A percentile compares a stretch with the other conserved stretches of the same genome.
Evolutionary conservation across 768 basidiomycete species (phyloP).

Genomic region (Peribolospora baueri): DNA sequence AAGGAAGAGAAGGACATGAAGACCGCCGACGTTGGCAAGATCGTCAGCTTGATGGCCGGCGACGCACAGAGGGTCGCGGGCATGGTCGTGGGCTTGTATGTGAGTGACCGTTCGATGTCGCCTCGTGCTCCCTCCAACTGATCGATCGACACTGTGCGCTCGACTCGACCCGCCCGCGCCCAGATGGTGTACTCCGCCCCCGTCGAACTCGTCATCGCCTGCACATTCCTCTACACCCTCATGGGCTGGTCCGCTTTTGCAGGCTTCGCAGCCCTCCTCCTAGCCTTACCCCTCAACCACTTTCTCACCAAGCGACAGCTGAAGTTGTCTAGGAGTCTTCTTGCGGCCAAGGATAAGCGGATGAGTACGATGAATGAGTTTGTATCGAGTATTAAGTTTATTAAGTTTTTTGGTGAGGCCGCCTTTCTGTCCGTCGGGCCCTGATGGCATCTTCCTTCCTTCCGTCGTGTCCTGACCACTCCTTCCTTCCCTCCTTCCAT

Average conservation of each 20-base stretch:
- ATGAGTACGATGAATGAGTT: constrained; percentile 8
- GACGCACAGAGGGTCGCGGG: constrained; percentile 30
- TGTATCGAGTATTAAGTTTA: constrained; percentile 2
- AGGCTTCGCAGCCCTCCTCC: constrained; percentile 5
- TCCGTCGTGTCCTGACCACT: too few species aligned
- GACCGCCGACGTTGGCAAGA: constrained; percentile 10
- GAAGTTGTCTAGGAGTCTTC: not conserved
- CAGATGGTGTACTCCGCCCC: constrained; percentile 10
- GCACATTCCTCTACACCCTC: constrained; percentile 7
- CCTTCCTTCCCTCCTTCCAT: too few species aligned
- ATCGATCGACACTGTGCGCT: too few species aligned
- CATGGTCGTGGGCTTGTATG: not conserved
- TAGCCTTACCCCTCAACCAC: constrained; percentile 5
- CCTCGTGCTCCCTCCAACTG: constrained; percentile 25
- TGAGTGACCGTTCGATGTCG: constrained; percentile 6
- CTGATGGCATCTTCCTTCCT: too few species aligned
- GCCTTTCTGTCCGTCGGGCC: too few species aligned
- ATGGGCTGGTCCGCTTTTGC: constrained; percentile 12
- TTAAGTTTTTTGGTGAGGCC: constrained; percentile 12
- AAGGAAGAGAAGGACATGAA: constrained; percentile 17
- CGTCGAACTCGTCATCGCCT: constrained; percentile 6
- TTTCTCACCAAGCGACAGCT: not conserved
- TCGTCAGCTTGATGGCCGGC: constrained; percentile 17
- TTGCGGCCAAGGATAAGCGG: constrained; percentile 2
- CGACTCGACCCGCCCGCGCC: constrained; percentile 3